Percentiles rank a stretch among this genome's conserved stretches.
Evolutionary conservation across 805 yeast genomes (phyloP).

Genomic region (Lipomyces kockii): DNA sequence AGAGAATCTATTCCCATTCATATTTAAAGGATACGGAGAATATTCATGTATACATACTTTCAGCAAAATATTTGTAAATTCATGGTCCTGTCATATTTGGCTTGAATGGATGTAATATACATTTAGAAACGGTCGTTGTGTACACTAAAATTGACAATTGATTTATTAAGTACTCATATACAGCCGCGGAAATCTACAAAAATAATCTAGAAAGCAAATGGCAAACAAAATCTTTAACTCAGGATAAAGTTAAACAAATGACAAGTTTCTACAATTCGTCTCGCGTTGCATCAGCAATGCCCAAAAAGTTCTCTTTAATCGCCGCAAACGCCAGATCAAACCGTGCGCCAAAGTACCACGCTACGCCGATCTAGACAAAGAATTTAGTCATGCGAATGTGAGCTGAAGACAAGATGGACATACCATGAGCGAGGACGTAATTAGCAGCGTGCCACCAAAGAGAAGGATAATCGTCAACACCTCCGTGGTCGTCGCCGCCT

Average conservation of each 20-base stretch:
- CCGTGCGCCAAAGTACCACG: conserved; percentile 42
- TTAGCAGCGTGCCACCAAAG: conserved; percentile 28
- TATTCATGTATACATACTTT: not conserved
- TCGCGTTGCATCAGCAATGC: not conserved
- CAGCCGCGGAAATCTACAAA: not conserved
- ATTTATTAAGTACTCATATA: not conserved
- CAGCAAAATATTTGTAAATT: not conserved
- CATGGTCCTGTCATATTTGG: not conserved
- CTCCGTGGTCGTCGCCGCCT: conserved; percentile 31
- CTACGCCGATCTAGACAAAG: conserved; percentile 34
- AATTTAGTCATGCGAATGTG: not conserved
- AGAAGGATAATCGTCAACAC: conserved; percentile 33
- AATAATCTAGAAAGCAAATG: not conserved
- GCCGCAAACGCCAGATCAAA: conserved; percentile 42
- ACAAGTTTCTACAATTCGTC: not conserved
- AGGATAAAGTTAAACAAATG: not conserved
- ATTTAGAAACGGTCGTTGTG: not conserved
- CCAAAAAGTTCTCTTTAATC: not conserved
- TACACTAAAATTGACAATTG: not conserved
- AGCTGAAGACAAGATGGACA: not conserved
- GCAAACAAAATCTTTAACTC: not conserved
- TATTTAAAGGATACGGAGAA: no score
- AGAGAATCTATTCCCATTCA: not conserved
- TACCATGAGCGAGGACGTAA: conserved; percentile 24
- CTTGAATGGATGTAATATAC: not conserved